These are phyloP conservation scores for Annona squamosa DNA, from an alignment of 164 flowering plant genomes.

Conservation along the genomic window DNA sequence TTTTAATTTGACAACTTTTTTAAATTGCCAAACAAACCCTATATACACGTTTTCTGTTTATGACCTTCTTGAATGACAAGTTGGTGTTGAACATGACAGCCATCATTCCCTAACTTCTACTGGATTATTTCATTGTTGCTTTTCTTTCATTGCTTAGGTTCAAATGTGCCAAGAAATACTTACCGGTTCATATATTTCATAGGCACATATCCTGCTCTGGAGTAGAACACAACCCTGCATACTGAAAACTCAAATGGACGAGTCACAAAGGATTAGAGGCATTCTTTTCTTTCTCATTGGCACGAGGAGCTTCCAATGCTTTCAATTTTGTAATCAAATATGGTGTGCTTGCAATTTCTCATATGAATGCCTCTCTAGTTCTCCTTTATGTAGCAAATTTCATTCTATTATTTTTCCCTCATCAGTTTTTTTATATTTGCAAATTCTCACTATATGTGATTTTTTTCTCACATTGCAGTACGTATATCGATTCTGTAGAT, in stretches of 20 bases:
- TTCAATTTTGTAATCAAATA: conserved; percentile 10
- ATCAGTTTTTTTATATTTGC: neutral
- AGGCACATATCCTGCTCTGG: conserved; percentile 1
- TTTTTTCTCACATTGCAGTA: neutral
- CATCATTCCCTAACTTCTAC: neutral
- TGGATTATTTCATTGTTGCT: neutral
- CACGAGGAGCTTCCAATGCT: conserved; percentile 8
- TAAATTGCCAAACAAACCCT: too few relatives aligned
- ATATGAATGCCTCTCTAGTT: neutral
- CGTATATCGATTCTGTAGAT: neutral
- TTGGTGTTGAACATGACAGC: neutral
- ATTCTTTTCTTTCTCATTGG: conserved; percentile 1
- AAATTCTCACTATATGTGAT: neutral
- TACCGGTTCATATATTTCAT: neutral
- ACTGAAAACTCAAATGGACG: neutral
- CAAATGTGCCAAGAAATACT: neutral
- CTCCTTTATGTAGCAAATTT: neutral
- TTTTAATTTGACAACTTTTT: too few relatives aligned
- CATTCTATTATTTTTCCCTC: neutral
- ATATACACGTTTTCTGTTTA: neutral
- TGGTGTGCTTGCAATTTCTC: neutral
- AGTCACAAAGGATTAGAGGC: neutral
- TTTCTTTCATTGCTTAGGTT: neutral
- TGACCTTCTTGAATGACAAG: neutral
- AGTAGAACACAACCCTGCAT: conserved; percentile 2